A percentile compares a stretch with the other conserved stretches of the same genome.
phyloP scores from a whole-genome alignment of 306 rosid species.

The Ormosia emarginata region DNA sequence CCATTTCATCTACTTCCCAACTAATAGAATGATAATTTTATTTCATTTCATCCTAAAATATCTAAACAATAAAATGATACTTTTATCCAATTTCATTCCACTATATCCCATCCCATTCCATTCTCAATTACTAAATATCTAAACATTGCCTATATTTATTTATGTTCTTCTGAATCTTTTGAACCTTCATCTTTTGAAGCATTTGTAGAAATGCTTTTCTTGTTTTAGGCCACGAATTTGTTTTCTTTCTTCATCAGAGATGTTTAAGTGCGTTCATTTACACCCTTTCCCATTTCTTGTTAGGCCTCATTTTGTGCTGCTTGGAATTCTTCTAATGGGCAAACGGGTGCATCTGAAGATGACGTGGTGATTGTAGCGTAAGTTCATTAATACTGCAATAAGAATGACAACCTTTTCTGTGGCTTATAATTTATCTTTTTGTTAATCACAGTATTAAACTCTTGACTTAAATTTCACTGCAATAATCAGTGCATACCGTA shows the following conservation, averaged over 20 bases:
- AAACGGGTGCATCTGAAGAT: slow-evolving; percentile 54
- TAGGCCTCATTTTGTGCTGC: slow-evolving; percentile 74
- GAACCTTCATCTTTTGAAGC: not conserved
- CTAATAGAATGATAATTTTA: too few relatives aligned
- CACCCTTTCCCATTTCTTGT: not conserved
- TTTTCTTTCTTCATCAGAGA: not conserved
- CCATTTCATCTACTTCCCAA: too few relatives aligned
- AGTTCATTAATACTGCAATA: slow-evolving; percentile 7
- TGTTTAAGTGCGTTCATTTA: not conserved
- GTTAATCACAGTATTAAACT: not conserved
- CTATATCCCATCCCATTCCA: too few relatives aligned
- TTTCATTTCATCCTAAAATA: too few relatives aligned
- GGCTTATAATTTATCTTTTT: not conserved
- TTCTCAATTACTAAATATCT: too few relatives aligned
- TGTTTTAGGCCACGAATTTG: not conserved
- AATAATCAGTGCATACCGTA: slow-evolving; percentile 64
- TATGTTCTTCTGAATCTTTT: not conserved
- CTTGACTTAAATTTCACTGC: not conserved
- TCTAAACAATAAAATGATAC: too few relatives aligned
- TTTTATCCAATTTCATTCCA: too few relatives aligned
- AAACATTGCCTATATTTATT: too few relatives aligned
- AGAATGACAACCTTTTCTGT: not conserved
- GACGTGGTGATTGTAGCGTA: slow-evolving; percentile 93
- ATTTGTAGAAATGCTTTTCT: not conserved
- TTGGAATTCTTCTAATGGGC: slow-evolving; percentile 37